These are phyloP conservation scores for Pleurotus giganteus DNA, from an alignment of 768 basidiomycete genomes.

Conservation along the genomic window DNA sequence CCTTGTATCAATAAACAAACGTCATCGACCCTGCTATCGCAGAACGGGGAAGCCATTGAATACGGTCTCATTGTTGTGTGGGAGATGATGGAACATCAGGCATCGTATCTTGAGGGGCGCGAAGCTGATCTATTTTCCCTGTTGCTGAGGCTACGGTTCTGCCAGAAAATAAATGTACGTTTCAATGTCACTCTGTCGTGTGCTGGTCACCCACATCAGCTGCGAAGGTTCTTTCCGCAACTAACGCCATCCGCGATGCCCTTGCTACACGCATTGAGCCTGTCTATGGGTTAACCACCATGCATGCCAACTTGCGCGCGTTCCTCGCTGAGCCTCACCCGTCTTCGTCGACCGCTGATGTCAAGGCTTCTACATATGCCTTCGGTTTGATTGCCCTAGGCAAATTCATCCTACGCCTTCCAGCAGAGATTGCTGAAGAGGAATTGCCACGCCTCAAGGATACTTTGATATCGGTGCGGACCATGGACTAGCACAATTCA, in stretches of 20 bases:
- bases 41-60: constrained; percentile 68
- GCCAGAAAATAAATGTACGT: constrained; percentile 67
- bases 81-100: constrained; percentile 80
- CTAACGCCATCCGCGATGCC: constrained; percentile 76
- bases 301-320: constrained; percentile 68
- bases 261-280: constrained; percentile 73
- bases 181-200: not conserved
- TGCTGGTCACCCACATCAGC: constrained; percentile 10
- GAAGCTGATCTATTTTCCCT: constrained; percentile 75
- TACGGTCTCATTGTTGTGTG: constrained; percentile 80
- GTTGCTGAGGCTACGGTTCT: constrained; percentile 71
- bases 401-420: constrained; percentile 78
- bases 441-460: constrained; percentile 74
- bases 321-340: constrained; percentile 58
- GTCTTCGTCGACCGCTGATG: constrained; percentile 38
- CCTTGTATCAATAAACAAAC: not conserved
- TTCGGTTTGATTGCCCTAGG: constrained; percentile 84
- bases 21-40: constrained; percentile 11
- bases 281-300: constrained; percentile 80
- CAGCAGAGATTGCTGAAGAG: constrained; percentile 83
- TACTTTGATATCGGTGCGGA: constrained; percentile 66
- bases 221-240: constrained; percentile 77
- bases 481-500: constrained; percentile 6
- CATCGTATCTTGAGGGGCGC: constrained; percentile 69
- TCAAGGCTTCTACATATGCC: constrained; percentile 67